Evolutionary conservation across 805 yeast species (phyloP).

Genomic region (Barnettozyma vustinii): DNA sequence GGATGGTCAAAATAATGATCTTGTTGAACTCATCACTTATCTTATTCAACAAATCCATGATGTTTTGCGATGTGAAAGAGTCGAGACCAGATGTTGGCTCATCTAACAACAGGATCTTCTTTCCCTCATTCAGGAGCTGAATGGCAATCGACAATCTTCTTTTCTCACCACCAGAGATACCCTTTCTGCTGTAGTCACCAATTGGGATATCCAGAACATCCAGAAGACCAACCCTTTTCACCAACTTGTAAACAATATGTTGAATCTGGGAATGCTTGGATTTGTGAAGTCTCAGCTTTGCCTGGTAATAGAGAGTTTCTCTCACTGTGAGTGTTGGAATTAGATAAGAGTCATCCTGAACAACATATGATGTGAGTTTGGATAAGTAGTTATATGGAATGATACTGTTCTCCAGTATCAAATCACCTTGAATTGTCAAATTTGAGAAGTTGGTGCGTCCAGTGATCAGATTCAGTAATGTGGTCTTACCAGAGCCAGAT

Average conservation of each 20-base stretch:
- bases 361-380: conserved; percentile 60
- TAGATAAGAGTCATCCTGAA: conserved; percentile 74
- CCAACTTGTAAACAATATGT: conserved; percentile 46
- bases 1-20: conserved; percentile 73
- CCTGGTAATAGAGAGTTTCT: conserved; percentile 72
- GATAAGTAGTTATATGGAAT: conserved; percentile 31
- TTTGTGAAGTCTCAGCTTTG: conserved; percentile 54
- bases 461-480: conserved; percentile 58
- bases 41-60: conserved; percentile 51
- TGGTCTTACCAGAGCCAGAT: conserved; percentile 74
- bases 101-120: conserved; percentile 61
- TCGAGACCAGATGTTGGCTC: conserved; percentile 91
- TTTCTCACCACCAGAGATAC: conserved; percentile 77
- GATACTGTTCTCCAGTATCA: conserved; percentile 37
- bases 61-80: conserved; percentile 68
- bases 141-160: conserved; percentile 79
- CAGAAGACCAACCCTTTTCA: conserved; percentile 61
- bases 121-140: conserved; percentile 66
- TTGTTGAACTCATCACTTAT: conserved; percentile 51
- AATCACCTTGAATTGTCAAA: conserved; percentile 31
- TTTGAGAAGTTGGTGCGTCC: conserved; percentile 39
- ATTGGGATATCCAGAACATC: conserved; percentile 29
- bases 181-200: conserved; percentile 55
- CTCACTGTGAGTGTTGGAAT: conserved; percentile 68
- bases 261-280: conserved; percentile 39